Evolutionary conservation across 352 stramenopile genomes (phyloP).

Genomic region (Thalassiosira allenii): DNA sequence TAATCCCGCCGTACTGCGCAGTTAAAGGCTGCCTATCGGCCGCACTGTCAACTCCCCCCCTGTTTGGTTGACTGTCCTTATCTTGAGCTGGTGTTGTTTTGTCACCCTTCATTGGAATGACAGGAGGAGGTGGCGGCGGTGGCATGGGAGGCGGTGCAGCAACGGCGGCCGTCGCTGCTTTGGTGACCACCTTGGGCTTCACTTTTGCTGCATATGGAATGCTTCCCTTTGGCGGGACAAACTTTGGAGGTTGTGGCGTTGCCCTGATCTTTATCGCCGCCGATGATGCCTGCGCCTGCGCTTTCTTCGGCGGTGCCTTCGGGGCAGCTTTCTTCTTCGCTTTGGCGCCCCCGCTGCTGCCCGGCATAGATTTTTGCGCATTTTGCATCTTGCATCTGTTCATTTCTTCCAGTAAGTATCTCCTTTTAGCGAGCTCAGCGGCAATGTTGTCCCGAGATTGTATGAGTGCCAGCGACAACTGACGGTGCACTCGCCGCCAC

Average conservation of each 20-base stretch:
- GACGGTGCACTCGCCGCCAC: slow-evolving; percentile 67
- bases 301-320: slow-evolving; percentile 19
- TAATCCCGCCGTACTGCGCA: not conserved
- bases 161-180: not conserved
- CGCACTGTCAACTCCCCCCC: not conserved
- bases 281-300: too few relatives aligned
- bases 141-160: too few relatives aligned
- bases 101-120: too few relatives aligned
- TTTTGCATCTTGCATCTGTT: slow-evolving; percentile 35
- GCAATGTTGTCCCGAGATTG: slow-evolving; percentile 68
- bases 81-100: slow-evolving; percentile 6
- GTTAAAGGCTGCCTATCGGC: not conserved
- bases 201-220: slow-evolving; percentile 3
- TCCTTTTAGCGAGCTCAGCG: slow-evolving; percentile 62
- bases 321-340: slow-evolving; percentile 34
- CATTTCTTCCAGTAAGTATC: slow-evolving; percentile 80
- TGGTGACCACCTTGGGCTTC: not conserved
- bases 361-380: slow-evolving; percentile 4
- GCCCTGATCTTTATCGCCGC: not conserved
- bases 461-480: slow-evolving; percentile 60
- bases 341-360: not conserved
- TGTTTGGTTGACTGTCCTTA: not conserved
- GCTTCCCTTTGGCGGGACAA: not conserved
- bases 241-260: slow-evolving; percentile 1
- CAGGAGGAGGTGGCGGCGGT: too few relatives aligned